Conservation (phyloP, 768 basidiomycete genomes). For the Cystoderma amianthinum region DNA sequence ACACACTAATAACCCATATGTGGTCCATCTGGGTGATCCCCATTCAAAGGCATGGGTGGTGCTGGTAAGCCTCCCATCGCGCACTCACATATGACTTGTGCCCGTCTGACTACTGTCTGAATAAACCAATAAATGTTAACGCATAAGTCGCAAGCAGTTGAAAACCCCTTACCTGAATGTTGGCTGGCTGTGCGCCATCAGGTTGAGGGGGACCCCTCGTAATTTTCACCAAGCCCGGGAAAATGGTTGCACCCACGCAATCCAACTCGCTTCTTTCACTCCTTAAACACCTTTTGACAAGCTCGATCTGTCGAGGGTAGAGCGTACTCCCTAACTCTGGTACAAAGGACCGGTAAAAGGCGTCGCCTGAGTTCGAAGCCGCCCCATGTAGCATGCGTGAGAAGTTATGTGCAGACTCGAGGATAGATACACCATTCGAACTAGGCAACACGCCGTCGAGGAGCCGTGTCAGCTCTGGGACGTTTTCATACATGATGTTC, state of each 20-base stretch:
- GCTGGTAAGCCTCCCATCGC: constrained; percentile 41
- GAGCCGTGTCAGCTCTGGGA: constrained; percentile 54
- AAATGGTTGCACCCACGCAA: constrained; percentile 77
- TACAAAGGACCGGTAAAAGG: constrained; percentile 83
- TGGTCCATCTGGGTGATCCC: background rate
- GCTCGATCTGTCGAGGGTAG: constrained; percentile 75
- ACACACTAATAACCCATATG: background rate
- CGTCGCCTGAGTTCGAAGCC: constrained; percentile 52
- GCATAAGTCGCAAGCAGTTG: too few species aligned
- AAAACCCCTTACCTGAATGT: constrained; percentile 43
- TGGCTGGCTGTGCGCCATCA: constrained; percentile 33
- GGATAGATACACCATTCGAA: constrained; percentile 45
- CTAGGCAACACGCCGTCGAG: constrained; percentile 38
- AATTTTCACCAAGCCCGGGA: constrained; percentile 85
- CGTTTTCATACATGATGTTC: constrained; percentile 63
- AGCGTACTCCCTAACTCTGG: constrained; percentile 74
- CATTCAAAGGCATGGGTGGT: constrained; percentile 9
- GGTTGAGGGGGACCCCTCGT: constrained; percentile 30
- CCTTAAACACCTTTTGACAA: constrained; percentile 74
- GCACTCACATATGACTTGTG: constrained; percentile 85
- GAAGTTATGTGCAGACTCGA: constrained; percentile 72
- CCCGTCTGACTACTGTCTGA: constrained; percentile 68
- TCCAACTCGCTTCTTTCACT: constrained; percentile 71
- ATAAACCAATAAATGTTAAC: too few species aligned
- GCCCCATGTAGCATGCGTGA: constrained; percentile 84